Conservation (phyloP, 148 eudicot species). For the Cornus suecica region DNA sequence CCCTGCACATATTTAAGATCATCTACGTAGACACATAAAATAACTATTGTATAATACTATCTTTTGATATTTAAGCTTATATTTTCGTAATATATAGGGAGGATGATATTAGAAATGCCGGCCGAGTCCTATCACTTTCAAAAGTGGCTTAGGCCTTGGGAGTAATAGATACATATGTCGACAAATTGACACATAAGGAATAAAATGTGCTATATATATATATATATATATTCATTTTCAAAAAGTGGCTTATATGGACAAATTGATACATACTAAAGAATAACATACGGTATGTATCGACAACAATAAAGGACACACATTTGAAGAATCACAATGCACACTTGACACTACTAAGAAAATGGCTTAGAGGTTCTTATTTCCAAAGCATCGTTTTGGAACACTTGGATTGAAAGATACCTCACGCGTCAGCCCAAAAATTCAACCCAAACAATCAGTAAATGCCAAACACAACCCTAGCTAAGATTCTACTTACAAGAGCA, state of each 20-base stretch:
- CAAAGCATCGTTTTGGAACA: background rate
- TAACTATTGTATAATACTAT: no score
- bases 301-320: background rate
- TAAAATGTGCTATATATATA: no score
- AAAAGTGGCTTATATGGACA: background rate
- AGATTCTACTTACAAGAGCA: background rate
- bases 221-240: no score
- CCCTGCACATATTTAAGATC: no score
- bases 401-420: constrained; percentile 2
- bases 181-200: no score
- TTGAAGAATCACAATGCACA: background rate
- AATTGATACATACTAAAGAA: background rate
- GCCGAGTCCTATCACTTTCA: background rate
- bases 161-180: no score
- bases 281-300: background rate
- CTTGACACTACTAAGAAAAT: background rate
- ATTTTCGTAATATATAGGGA: background rate
- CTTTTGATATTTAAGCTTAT: no score
- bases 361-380: background rate
- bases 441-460: background rate
- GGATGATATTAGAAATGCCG: background rate
- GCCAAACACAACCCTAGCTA: background rate
- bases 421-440: background rate
- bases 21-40: no score
- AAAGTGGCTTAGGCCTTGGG: no score